phyloP scores from a whole-genome alignment of 257 asterid species.

The Solanum rostratum region DNA sequence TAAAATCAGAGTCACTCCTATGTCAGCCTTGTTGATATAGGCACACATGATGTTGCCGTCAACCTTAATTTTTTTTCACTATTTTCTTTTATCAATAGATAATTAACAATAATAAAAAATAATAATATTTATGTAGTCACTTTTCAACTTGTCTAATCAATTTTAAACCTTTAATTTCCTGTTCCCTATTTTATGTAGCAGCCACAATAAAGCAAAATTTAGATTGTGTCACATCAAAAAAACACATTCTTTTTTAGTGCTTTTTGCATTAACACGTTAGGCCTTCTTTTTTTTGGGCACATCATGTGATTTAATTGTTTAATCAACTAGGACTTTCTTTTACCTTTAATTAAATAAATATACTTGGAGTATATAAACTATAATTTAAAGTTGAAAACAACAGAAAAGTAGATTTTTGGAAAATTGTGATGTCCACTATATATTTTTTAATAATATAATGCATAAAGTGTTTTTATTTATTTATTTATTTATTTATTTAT shows the following conservation, averaged over 20 bases:
- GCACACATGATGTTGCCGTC: not conserved
- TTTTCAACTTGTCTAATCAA: not conserved
- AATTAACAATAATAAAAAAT: too few relatives aligned
- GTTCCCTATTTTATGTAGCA: not conserved
- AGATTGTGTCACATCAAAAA: not conserved
- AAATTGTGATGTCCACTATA: not conserved
- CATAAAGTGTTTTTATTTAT: not conserved
- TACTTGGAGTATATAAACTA: not conserved
- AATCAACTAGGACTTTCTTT: not conserved
- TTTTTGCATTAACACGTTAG: not conserved
- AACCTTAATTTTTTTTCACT: not conserved
- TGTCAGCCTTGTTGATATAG: too few relatives aligned
- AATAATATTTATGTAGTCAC: not conserved
- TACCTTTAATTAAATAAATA: not conserved
- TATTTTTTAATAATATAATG: not conserved
- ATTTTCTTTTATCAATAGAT: not conserved
- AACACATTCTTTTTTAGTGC: not conserved
- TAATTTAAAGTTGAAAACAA: not conserved
- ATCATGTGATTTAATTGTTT: not conserved
- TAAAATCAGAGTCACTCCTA: too few relatives aligned
- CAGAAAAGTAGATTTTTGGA: not conserved
- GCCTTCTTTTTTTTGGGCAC: not conserved
- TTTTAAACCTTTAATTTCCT: not conserved
- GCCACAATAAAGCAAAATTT: not conserved
- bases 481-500: too few relatives aligned